A percentile compares a stretch with the other conserved stretches of the same genome.
Evolutionary conservation across 2,329 filamentous ascomycete species (phyloP).

Genomic region (Anthostomella pinea): DNA sequence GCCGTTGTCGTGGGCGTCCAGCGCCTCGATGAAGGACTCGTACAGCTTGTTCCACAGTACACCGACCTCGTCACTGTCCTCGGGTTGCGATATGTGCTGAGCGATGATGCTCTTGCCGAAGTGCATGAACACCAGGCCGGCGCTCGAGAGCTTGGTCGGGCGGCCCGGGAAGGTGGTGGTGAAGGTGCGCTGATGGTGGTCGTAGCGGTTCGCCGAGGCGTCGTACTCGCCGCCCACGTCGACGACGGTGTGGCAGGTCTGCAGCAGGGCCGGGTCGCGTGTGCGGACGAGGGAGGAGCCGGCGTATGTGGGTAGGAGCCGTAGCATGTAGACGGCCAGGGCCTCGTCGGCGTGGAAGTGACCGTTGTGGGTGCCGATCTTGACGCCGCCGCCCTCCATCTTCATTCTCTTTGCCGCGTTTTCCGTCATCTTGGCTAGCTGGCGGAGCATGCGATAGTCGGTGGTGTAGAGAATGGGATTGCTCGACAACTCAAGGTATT

Average conservation of each 20-base stretch:
- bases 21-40: constrained; percentile 87
- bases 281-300: constrained; percentile 77
- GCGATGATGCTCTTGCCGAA: constrained; percentile 85
- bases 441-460: constrained; percentile 41
- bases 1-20: constrained; percentile 97
- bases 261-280: constrained; percentile 75
- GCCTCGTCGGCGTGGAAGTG: constrained; percentile 99
- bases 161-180: constrained; percentile 78
- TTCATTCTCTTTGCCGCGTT: constrained; percentile 80
- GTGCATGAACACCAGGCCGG: constrained; percentile 93
- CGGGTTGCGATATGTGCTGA: constrained; percentile 47
- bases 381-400: constrained; percentile 53
- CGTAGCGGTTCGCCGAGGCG: constrained; percentile 71
- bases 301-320: constrained; percentile 77
- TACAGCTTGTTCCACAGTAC: constrained; percentile 88
- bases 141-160: constrained; percentile 85
- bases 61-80: constrained; percentile 64
- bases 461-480: not conserved
- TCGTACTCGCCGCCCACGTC: constrained; percentile 98
- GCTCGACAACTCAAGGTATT: no score
- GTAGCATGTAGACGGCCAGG: constrained; percentile 93
- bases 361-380: constrained; percentile 94
- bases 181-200: constrained; percentile 97
- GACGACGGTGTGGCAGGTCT: constrained; percentile 88
- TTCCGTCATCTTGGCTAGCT: constrained; percentile 58